Evolutionary conservation across 2,329 filamentous ascomycete genomes (phyloP), one percentile per base, ranked within the genome.

Genomic region (Pseudogymnoascus sp.): DNA sequence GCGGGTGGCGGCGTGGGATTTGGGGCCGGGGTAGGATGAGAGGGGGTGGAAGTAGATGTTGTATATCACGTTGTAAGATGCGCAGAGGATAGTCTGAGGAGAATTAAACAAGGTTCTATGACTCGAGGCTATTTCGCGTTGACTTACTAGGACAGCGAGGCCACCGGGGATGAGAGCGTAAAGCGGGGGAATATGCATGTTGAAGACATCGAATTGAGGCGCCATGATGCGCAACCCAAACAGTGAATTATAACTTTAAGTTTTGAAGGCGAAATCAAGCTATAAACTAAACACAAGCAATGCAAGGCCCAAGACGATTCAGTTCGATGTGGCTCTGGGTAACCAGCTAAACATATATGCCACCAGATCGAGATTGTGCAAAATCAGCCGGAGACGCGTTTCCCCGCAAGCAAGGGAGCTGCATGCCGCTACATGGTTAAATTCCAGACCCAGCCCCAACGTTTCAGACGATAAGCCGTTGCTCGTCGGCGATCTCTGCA

Each of bases 11-110:
- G 65, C 64, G 37, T 66, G 69, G n/a, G 35, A 21, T 12, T 44
- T 63, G 25, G 68, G 68, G 1, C 67, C 66, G 18, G 66, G 67
- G 12, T 68, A 63, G 5, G 64, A 56, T 10, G 63, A 31, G 21
- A 65, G 42, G 4, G 67, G 66, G 37, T 65, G 64, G 25, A 69
- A 63, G 35, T 53, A 53, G 14, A 63, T 14, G 35, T 63, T 63
- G 40, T 65, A 65, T 59, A 65, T 64, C 8, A 53, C 4, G 25
- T 31, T 4, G 23, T 11, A 53, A 16, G 4, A 18, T 53, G 23
- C 4, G 7, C 16, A 31, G 14, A 53, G n/a, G 23, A 53, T 18
- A 6, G 47, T 53, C 47, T 53, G n/a, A 31, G 16, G 8, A 11
- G 14, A 53, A 53, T 53, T 53, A 53, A 11, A 53, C 47, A 31